These are phyloP conservation scores for Wilhelminamyces savonicus DNA, from an alignment of 805 yeast species.

Conservation along the genomic window DNA sequence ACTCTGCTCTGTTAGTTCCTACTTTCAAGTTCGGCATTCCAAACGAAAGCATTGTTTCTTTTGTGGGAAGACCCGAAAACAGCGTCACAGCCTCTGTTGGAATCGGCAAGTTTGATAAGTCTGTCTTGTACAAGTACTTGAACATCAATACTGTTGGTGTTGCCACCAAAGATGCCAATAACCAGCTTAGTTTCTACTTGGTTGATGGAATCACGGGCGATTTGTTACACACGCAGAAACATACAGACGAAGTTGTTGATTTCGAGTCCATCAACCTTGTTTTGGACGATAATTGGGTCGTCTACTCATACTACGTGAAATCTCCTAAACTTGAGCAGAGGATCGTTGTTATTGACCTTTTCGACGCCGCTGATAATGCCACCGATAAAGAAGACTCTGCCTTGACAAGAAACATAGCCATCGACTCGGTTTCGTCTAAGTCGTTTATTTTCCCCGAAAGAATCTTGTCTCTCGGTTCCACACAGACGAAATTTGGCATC, in stretches of 20 bases:
- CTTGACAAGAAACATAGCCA: conserved; percentile 19
- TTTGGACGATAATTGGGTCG: conserved; percentile 80
- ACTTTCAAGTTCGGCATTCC: conserved; percentile 25
- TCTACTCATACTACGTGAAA: conserved; percentile 55
- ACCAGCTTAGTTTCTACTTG: conserved; percentile 41
- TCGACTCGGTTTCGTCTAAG: conserved; percentile 46
- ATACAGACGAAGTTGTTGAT: conserved; percentile 33
- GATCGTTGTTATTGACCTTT: conserved; percentile 71
- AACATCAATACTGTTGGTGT: conserved; percentile 62
- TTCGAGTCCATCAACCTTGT: conserved; percentile 42
- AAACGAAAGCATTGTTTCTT: conserved; percentile 11
- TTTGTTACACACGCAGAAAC: conserved; percentile 40
- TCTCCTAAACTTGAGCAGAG: conserved; percentile 46
- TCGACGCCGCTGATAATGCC: conserved; percentile 51
- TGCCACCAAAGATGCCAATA: conserved; percentile 22
- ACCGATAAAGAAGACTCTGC: conserved; percentile 21
- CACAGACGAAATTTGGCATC: conserved; percentile 60
- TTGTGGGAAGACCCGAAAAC: conserved; percentile 15
- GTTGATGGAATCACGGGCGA: conserved; percentile 70
- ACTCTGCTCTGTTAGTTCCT: conserved; percentile 8
- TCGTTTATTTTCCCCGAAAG: conserved; percentile 60
- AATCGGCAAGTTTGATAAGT: conserved; percentile 57
- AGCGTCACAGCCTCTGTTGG: conserved; percentile 50
- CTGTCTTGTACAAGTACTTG: conserved; percentile 77
- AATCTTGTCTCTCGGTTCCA: conserved; percentile 45